phyloP scores from a whole-genome alignment of 371 early-diverging fungal genomes.

The Rhizopus microsporus region DNA sequence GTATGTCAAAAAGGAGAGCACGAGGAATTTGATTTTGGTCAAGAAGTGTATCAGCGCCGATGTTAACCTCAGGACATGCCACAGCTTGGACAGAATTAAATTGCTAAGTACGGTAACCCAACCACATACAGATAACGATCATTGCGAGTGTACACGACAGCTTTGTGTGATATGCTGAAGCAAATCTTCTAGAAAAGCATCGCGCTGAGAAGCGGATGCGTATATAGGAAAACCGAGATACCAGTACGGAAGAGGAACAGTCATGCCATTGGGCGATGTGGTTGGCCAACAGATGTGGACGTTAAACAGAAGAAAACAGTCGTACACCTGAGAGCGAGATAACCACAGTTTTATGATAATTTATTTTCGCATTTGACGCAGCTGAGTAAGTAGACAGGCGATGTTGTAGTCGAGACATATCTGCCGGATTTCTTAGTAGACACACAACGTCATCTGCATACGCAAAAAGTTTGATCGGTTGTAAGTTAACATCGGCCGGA shows the following conservation, averaged over 20 bases:
- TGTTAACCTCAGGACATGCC: slow-evolving; percentile 27
- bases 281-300: neutral
- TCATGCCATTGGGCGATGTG: slow-evolving; percentile 20
- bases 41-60: slow-evolving; percentile 2
- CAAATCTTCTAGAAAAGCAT: slow-evolving; percentile 8
- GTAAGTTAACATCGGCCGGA: neutral
- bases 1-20: slow-evolving; percentile 9
- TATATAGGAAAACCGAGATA: slow-evolving; percentile 28
- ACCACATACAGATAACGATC: slow-evolving; percentile 25
- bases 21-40: neutral
- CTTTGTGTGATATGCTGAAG: slow-evolving; percentile 8
- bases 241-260: neutral
- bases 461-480: slow-evolving; percentile 17
- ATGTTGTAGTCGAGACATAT: slow-evolving; percentile 5
- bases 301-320: neutral
- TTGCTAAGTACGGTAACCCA: slow-evolving; percentile 21
- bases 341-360: slow-evolving; percentile 21
- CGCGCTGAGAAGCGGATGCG: slow-evolving; percentile 13
- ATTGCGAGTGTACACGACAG: slow-evolving; percentile 7
- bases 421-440: slow-evolving; percentile 9
- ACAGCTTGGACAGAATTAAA: slow-evolving; percentile 24
- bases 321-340: slow-evolving; percentile 20
- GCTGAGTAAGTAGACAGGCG: slow-evolving; percentile 11
- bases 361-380: slow-evolving; percentile 26
- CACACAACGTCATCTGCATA: slow-evolving; percentile 26